Evolutionary conservation across 2,329 filamentous ascomycete species (phyloP).

Genomic region (Colletotrichum ledebouriae): DNA sequence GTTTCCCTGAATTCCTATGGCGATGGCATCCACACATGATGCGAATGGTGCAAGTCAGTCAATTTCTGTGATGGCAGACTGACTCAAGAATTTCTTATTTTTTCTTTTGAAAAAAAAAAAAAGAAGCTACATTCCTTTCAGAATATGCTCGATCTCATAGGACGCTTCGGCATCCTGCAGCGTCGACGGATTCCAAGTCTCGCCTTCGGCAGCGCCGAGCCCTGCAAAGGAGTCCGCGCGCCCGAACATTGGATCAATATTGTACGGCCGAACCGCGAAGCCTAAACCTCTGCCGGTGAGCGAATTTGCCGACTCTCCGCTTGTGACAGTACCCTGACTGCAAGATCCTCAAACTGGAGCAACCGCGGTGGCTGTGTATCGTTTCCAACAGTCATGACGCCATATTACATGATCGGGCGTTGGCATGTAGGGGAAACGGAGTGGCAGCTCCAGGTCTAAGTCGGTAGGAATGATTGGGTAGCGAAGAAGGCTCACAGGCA

Average conservation of each 20-base stretch:
- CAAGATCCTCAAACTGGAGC: constrained; percentile 34
- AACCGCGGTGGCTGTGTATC: constrained; percentile 35
- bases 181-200: not conserved
- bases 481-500: not conserved
- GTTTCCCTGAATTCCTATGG: not conserved
- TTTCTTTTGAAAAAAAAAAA: too few relatives aligned
- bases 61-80: not conserved
- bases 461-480: not conserved
- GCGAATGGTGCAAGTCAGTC: not conserved
- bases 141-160: not conserved
- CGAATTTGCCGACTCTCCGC: constrained; percentile 3
- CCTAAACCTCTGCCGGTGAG: constrained; percentile 23
- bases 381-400: constrained; percentile 35
- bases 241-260: constrained; percentile 35
- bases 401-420: constrained; percentile 20
- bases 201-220: constrained; percentile 19
- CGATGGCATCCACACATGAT: not conserved
- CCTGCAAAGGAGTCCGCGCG: constrained; percentile 20
- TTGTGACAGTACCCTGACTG: not conserved
- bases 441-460: not conserved
- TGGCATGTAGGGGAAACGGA: not conserved
- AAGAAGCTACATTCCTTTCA: too few relatives aligned
- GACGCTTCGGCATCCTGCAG: not conserved
- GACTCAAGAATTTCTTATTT: too few relatives aligned
- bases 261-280: constrained; percentile 15